Base-by-base conservation (phyloP, 2,329 filamentous ascomycete genomes). In the Aspergillus caelatus region DNA sequence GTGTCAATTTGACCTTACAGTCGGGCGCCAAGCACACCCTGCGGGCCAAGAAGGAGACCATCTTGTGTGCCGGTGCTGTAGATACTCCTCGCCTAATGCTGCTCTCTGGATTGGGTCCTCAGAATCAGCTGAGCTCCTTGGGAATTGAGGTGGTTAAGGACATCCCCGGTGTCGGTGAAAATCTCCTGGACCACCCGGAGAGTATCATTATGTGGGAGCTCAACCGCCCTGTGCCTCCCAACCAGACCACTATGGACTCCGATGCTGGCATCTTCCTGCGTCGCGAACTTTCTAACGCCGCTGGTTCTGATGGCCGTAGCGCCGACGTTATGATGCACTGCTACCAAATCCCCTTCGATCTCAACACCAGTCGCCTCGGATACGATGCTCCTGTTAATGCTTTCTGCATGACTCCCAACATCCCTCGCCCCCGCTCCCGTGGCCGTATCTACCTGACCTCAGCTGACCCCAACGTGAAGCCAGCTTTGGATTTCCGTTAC, bases 321-420 rank as follows among this genome's bases (percentile, higher is more conserved):
- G 91, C 91, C 67, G 93, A 97, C 74, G 81, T 96, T 73, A 96
- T 96, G 93, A 95, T 95, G 91, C 93, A 96, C 82, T 96, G 93
- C 86, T 96, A 96, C 83, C 93, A 96, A 80, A 96, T 96, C 70
- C 93, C 93, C 60, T 96, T 96, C 81, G 91, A 89, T 66, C 87
- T 93, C 70, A 96, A 96, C 85, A 97, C 93, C 1, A 82, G 85
- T 61, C 89, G 91, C 46, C 85, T 97, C 12, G 93, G 93, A 69
- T 96, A 89, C 77, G 87, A 89, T 71, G 82, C 82, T 46, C 87
- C 87, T 56, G 82, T 89, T 65, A 90, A 94, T 72, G 92, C 92
- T 58, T 96, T 96, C 83, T 95, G 92, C 86, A 95, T 95, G 90
- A 95, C 92, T 19, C 92, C 92, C 72, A 95, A 96, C 82, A 95